Conservation (phyloP, 148 eudicot genomes). For the Chenopodium formosanum region DNA sequence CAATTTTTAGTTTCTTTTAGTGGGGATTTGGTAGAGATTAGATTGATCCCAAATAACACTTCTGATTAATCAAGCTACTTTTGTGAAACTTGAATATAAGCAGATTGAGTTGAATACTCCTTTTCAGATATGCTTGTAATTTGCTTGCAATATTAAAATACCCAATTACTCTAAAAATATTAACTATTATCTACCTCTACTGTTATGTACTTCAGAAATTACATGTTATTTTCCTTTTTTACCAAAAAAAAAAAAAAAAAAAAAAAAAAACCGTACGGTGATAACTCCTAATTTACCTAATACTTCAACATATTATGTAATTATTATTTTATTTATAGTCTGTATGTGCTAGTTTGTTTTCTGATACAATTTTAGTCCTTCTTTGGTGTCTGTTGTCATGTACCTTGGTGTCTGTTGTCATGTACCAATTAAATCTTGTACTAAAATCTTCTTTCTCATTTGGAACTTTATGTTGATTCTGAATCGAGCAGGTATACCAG, state of each 20-base stretch:
- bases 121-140: neutral
- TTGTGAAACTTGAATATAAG: neutral
- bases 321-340: too few species aligned
- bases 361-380: neutral
- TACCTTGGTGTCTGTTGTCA: neutral
- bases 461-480: neutral
- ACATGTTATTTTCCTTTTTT: neutral
- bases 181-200: neutral
- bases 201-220: neutral
- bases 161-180: neutral
- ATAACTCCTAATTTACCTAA: neutral
- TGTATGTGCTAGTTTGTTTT: neutral
- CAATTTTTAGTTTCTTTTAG: neutral
- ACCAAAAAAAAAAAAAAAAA: too few species aligned
- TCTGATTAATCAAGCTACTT: neutral
- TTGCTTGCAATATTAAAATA: neutral
- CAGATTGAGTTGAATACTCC: neutral
- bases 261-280: too few species aligned
- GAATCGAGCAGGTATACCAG: conserved; percentile 64
- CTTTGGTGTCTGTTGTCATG: neutral
- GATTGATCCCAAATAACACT: neutral
- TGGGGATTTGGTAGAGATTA: neutral
- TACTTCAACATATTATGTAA: neutral
- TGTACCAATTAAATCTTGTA: neutral
- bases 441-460: neutral